Conservation (phyloP, 441 rosid genomes). For the Euphorbia neoarborescens region DNA sequence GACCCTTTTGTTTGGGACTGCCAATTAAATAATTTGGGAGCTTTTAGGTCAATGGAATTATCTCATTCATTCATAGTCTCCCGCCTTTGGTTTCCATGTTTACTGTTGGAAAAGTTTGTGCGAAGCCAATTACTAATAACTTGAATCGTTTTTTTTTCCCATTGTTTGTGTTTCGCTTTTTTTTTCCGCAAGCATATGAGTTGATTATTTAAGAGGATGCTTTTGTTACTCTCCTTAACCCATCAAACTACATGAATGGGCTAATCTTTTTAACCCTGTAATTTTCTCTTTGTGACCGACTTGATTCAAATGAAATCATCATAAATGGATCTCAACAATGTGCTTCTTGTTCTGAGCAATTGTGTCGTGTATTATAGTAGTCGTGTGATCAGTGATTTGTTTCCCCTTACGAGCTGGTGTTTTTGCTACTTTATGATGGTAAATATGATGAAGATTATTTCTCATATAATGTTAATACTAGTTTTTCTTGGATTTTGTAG, state of each 20-base stretch:
- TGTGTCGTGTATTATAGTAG: background rate
- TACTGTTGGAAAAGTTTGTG: background rate
- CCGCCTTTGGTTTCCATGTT: background rate
- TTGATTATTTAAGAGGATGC: background rate
- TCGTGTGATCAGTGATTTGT: background rate
- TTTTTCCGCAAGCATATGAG: background rate
- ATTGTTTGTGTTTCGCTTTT: background rate
- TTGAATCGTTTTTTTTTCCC: background rate
- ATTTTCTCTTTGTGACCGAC: background rate
- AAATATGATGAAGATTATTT: background rate
- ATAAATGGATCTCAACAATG: background rate
- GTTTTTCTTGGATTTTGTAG: conserved; percentile 28
- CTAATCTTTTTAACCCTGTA: background rate
- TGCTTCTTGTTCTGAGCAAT: background rate
- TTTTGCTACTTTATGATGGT: background rate
- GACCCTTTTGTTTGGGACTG: background rate
- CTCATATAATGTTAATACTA: background rate
- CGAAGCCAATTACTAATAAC: background rate
- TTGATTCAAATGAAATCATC: background rate
- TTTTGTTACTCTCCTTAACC: background rate
- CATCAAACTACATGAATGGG: background rate
- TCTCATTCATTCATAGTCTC: background rate
- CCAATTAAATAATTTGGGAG: background rate
- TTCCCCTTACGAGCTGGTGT: background rate
- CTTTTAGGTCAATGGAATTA: background rate